Conservation (phyloP, 441 rosid species). For the Pelargonium cotyledonis region DNA sequence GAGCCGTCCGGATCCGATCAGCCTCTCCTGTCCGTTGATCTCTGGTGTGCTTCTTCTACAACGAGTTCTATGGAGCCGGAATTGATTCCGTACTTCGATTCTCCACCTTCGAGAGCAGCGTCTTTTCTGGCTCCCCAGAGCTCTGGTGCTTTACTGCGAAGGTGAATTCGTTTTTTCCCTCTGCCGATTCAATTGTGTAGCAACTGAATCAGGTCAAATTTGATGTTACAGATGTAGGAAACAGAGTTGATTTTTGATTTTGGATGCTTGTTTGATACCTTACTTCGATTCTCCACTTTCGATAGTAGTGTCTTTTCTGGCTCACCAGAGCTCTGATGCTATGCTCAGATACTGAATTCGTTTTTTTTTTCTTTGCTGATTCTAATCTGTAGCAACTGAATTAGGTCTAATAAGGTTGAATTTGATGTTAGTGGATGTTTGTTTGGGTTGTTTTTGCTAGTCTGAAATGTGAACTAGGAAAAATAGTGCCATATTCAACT, state of each 20-base stretch:
- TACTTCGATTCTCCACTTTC: slow-evolving; percentile 37
- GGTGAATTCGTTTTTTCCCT: slow-evolving; percentile 17
- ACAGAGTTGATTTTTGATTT: background rate
- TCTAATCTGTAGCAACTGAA: background rate
- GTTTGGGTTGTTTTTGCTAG: background rate
- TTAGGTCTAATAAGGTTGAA: background rate
- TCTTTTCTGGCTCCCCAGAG: slow-evolving; percentile 34
- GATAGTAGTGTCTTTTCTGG: slow-evolving; percentile 29
- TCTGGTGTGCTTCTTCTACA: slow-evolving; percentile 42
- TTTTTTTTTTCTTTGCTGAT: background rate
- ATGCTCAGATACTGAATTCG: slow-evolving; percentile 17
- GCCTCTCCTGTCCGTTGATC: slow-evolving; percentile 34
- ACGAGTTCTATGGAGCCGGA: slow-evolving; percentile 41
- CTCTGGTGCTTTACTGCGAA: slow-evolving; percentile 29
- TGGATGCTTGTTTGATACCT: slow-evolving; percentile 25
- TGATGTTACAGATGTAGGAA: slow-evolving; percentile 1
- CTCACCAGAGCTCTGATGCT: slow-evolving; percentile 35
- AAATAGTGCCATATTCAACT: too few relatives aligned
- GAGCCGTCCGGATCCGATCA: slow-evolving; percentile 15
- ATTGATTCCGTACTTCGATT: slow-evolving; percentile 39
- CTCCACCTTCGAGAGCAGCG: slow-evolving; percentile 35
- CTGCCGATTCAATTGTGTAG: background rate
- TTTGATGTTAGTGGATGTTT: background rate
- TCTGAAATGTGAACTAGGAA: too few relatives aligned
- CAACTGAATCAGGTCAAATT: background rate